Base-by-base conservation (phyloP, 257 asterid genomes). In the Jacaranda copaia region DNA sequence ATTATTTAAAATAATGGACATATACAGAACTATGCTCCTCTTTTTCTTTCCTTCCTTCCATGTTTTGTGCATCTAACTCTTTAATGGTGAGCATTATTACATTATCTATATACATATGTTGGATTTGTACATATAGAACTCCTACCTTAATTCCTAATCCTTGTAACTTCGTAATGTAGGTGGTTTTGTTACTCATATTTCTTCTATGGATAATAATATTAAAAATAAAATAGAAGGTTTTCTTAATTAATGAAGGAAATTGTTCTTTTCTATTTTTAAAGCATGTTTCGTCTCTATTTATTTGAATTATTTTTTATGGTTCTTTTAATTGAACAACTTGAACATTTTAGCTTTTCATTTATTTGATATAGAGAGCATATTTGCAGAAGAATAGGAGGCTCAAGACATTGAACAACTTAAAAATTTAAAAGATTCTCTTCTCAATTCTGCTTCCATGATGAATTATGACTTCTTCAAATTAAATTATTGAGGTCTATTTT, bases 321-420 rank as follows among this genome's bases (percentile, higher is more conserved):
- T 20, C 16, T 67, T 5, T 8, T n/a, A 62, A 18, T 6, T 35
- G 70, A 75, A 65, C 20, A 15, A 62, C 40, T 55, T 75, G 25
- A 56, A 15, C 57, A 45, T 80, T 78, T 52, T 35, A 74, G 70
- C 63, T 77, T 52, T 57, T 69, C 19, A 63, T 73, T 80, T 77
- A 4, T 76, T 63, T 46, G 61, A 53, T 70, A 52, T 84, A 94
- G 98, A 87, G 97, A 87, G 98, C 98, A 72, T 98, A 94, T 87
- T 81, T 94, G 83, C 97, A 97, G 15, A 92, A 98, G 98, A 94
- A 90, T 79, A 86, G 97, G 89, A 84, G 79, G 80, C 68, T 79
- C 98, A 94, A 87, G 98, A 94, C 82, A 87, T 94, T 93, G 94
- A 89, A 79, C 84, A 94, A 62, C 98, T 94, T 57, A 88, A 69